These are phyloP conservation scores for Cyamopsis tetragonoloba DNA, from an alignment of 306 rosid genomes.

Conservation along the genomic window DNA sequence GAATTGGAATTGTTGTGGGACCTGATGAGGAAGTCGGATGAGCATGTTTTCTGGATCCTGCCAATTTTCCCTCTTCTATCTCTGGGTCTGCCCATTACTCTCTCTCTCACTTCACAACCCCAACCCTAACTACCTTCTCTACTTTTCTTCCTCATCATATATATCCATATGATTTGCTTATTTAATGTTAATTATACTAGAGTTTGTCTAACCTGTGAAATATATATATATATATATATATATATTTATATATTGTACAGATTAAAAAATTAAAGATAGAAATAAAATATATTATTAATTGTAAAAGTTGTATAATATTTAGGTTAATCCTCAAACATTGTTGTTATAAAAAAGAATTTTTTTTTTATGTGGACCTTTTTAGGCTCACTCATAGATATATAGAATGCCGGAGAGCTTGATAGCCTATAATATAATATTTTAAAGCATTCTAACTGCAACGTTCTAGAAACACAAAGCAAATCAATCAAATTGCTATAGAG, in stretches of 20 bases:
- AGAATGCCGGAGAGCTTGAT: conserved; percentile 2
- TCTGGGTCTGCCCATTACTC: background rate
- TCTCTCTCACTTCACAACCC: background rate
- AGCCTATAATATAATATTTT: background rate
- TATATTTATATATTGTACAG: no score
- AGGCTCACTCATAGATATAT: background rate
- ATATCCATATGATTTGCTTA: background rate
- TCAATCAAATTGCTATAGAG: conserved; percentile 25
- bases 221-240: no score
- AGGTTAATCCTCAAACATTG: no score
- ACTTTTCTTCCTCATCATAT: background rate
- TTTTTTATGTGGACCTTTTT: conserved; percentile 1
- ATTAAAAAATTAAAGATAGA: no score
- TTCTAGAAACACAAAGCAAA: conserved; percentile 30
- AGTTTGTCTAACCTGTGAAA: no score
- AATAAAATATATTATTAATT: no score
- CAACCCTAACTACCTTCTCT: background rate
- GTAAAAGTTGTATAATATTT: no score
- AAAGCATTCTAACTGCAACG: conserved; percentile 17
- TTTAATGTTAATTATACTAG: background rate
- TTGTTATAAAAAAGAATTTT: background rate
- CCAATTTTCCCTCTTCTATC: conserved; percentile 30
- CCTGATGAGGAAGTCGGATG: conserved; percentile 35
- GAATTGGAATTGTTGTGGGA: conserved; percentile 51
- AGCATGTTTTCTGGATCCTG: conserved; percentile 79